These are phyloP conservation scores for Canavalia gladiata DNA, from an alignment of 306 rosid genomes.

Conservation along the genomic window DNA sequence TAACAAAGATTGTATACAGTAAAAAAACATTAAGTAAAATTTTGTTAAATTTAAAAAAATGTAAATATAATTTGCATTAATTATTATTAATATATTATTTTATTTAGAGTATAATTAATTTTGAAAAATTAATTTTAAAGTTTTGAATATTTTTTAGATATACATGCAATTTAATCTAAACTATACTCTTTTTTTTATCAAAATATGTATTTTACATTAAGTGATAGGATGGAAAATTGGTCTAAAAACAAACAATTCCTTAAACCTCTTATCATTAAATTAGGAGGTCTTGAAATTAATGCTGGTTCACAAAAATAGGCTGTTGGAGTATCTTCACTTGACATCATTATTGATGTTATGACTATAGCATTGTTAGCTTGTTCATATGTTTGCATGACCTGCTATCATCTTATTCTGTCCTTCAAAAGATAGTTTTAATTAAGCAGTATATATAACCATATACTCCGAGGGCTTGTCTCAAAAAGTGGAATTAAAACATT, in stretches of 20 bases:
- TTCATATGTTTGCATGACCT: not conserved
- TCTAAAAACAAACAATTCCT: too few species aligned
- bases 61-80: not conserved
- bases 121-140: too few species aligned
- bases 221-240: too few species aligned
- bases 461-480: not conserved
- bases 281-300: not conserved
- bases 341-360: not conserved
- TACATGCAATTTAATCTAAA: too few species aligned
- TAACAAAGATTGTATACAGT: not conserved
- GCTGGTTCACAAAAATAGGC: not conserved
- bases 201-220: too few species aligned
- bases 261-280: not conserved
- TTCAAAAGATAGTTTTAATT: constrained; percentile 9
- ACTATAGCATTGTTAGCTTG: not conserved
- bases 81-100: not conserved
- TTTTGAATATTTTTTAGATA: too few species aligned
- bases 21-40: too few species aligned
- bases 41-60: not conserved
- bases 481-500: not conserved
- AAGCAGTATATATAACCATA: not conserved
- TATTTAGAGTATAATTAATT: too few species aligned
- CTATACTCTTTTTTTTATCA: too few species aligned
- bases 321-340: too few species aligned
- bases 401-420: not conserved